Evolutionary conservation across 1,139 yeast species (phyloP).

Genomic region (Debaryomyces nepalensis): DNA sequence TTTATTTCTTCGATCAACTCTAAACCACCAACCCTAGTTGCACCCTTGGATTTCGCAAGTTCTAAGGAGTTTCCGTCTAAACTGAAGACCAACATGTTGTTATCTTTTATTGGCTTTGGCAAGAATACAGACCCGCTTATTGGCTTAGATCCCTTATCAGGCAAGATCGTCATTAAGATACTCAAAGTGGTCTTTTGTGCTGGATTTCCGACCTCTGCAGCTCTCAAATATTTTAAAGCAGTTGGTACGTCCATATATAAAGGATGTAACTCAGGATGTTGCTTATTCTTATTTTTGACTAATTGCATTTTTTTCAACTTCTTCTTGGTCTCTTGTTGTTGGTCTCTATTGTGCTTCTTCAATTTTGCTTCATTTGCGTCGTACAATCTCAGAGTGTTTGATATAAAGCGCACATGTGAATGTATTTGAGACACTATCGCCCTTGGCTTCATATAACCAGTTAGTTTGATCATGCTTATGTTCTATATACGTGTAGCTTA

Average conservation of each 20-base stretch:
- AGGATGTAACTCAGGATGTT: conserved; percentile 57
- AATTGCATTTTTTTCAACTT: conserved; percentile 38
- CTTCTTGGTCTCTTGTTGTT: conserved; percentile 23
- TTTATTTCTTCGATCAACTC: conserved; percentile 69
- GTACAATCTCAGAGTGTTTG: conserved; percentile 4
- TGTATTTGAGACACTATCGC: neutral
- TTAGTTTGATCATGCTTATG: conserved; percentile 6
- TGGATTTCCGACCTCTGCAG: conserved; percentile 88
- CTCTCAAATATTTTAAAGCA: conserved; percentile 81
- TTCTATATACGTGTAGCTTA: neutral
- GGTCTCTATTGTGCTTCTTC: conserved; percentile 16
- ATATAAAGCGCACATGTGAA: conserved; percentile 6
- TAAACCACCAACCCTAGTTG: conserved; percentile 66
- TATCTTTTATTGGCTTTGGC: conserved; percentile 74
- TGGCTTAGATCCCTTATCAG: conserved; percentile 80
- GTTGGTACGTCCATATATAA: conserved; percentile 71
- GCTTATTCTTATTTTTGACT: conserved; percentile 44
- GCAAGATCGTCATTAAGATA: conserved; percentile 67
- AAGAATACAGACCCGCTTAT: conserved; percentile 73
- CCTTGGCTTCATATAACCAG: conserved; percentile 8
- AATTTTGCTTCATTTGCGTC: conserved; percentile 11
- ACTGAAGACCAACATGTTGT: conserved; percentile 72
- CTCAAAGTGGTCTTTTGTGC: conserved; percentile 68
- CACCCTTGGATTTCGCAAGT: conserved; percentile 62
- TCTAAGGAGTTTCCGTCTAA: conserved; percentile 55